Base-by-base conservation (phyloP, 495 filamentous ascomycete genomes). In the Sporormia fimetaria region DNA sequence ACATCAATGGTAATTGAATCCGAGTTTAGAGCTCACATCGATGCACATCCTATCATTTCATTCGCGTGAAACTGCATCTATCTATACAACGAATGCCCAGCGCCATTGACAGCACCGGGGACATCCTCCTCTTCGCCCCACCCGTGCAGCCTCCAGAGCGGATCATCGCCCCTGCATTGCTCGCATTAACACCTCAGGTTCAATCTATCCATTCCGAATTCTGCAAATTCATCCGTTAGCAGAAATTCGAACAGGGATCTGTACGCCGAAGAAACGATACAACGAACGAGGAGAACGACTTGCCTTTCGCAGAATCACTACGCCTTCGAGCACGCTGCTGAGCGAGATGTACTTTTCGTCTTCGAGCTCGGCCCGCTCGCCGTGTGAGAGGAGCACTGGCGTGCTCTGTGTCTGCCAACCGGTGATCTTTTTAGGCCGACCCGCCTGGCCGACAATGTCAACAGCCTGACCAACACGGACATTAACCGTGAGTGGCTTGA, bases 341-440 rank as follows among this genome's bases (percentile, higher is more conserved):
- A 95, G 67, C 61, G 80, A 81, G 39, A 95, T 78, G 54, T 96
- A 99, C 63, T 96, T 76, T 67, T 99, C 90, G 57, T 96, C 92
- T 61, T 99, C 90, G 34, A 99, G 63, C 67, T 99, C 90, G 28
- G 90, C 90, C 54, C 90, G 69, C 69, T 99, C 90, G 10, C 90
- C 92, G 60, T 94, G 76, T 6, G 84, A 76, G 56, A 99, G 67
- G 40, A 99, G 67, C 35, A 99, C 90, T 3, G 90, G 90, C 14
- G 90, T 96, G 65, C 83, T 95, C 66, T 99, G 90, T 44, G 90
- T 99, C 66, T 99, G 90, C 90, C 90, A 99, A 26, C 90, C 90
- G 11, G 90, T 99, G 51, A 99, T 99, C 3, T 92, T 95, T 78
- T 95, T 99, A 33, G 90, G 90, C 48, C 87, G 71, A 43, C 90